Evolutionary conservation across 352 stramenopile species (phyloP).

Genomic region (Phytophthora uliginosa): DNA sequence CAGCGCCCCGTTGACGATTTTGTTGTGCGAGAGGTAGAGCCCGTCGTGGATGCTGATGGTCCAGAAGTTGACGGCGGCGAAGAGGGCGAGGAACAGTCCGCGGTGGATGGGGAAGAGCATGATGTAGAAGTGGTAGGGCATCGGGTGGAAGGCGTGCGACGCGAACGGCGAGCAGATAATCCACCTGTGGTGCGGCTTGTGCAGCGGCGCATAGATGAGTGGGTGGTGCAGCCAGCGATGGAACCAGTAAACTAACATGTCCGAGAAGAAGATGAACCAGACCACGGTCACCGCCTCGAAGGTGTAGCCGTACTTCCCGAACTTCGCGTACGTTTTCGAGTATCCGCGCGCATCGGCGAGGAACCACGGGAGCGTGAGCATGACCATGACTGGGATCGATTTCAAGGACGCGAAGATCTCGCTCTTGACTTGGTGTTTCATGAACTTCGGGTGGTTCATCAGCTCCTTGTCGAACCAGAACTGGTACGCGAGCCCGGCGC

Average conservation of each 20-base stretch:
- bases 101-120: slow-evolving; percentile 76
- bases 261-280: slow-evolving; percentile 77
- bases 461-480: slow-evolving; percentile 76
- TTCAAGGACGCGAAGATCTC: slow-evolving; percentile 64
- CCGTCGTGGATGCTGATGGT: slow-evolving; percentile 86
- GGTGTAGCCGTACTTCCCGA: slow-evolving; percentile 49
- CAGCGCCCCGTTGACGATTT: slow-evolving; percentile 70
- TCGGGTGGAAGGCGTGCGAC: slow-evolving; percentile 76
- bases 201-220: slow-evolving; percentile 63
- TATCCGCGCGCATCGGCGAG: slow-evolving; percentile 70
- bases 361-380: slow-evolving; percentile 73
- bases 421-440: slow-evolving; percentile 65
- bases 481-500: slow-evolving; percentile 57
- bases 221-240: slow-evolving; percentile 80
- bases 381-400: slow-evolving; percentile 75
- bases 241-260: slow-evolving; percentile 83
- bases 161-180: slow-evolving; percentile 77
- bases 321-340: slow-evolving; percentile 57
- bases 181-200: slow-evolving; percentile 88
- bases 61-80: slow-evolving; percentile 79
- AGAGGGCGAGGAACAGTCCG: slow-evolving; percentile 65
- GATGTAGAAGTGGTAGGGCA: slow-evolving; percentile 80
- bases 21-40: slow-evolving; percentile 61
- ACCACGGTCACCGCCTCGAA: slow-evolving; percentile 61
- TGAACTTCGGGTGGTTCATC: slow-evolving; percentile 73